These are phyloP conservation scores for Ceratocystis papillata DNA, from an alignment of 2,329 filamentous ascomycete species.

Conservation along the genomic window DNA sequence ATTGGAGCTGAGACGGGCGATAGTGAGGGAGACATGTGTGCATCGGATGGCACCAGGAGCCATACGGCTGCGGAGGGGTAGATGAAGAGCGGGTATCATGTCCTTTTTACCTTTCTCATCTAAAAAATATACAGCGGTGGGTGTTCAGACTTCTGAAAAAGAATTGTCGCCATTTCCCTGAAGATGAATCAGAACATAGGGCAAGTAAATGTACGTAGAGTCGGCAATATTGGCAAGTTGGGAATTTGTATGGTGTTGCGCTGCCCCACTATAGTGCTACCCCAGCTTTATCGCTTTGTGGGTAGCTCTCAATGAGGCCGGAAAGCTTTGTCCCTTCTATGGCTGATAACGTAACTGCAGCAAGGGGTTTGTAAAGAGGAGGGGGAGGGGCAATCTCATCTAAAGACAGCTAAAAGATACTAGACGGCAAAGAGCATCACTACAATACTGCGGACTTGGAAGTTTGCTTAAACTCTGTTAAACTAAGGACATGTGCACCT, in stretches of 20 bases:
- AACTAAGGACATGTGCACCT: not conserved
- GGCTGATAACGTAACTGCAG: too few relatives aligned
- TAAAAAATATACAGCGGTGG: not conserved
- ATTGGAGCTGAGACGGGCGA: not conserved
- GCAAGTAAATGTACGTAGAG: too few relatives aligned
- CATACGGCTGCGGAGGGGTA: not conserved
- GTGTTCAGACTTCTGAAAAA: not conserved
- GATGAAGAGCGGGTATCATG: not conserved
- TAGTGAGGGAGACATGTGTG: not conserved
- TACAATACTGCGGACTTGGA: not conserved
- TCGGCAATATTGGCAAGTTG: not conserved
- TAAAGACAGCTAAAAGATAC: not conserved
- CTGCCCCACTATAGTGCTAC: conserved; percentile 9
- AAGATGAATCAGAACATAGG: too few relatives aligned
- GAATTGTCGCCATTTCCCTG: too few relatives aligned
- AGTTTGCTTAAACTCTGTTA: not conserved
- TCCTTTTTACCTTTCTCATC: not conserved
- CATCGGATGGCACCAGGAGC: not conserved
- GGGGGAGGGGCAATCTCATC: not conserved
- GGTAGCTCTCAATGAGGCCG: not conserved
- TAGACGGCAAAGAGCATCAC: not conserved
- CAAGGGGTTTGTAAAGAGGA: not conserved
- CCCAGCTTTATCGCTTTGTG: conserved; percentile 9
- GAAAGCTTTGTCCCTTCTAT: conserved; percentile 3
- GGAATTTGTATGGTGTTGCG: not conserved